Conservation (phyloP, 2,329 filamentous ascomycete species). For the Colletotrichum noveboracense region DNA sequence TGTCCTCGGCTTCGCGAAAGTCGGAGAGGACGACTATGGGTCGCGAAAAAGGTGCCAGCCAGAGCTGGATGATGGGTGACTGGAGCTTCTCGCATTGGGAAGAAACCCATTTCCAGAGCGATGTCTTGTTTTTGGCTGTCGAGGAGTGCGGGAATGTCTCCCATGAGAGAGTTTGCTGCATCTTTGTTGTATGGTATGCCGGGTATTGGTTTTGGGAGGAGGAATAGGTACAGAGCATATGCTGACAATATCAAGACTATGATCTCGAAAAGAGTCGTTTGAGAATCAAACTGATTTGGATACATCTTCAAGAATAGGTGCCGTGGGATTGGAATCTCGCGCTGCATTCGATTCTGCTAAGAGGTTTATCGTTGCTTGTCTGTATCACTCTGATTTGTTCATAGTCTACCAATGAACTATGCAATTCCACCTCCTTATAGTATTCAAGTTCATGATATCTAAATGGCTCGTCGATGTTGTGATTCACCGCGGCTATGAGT, state of each 20-base stretch:
- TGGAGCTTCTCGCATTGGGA: constrained; percentile 29
- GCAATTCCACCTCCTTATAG: background rate
- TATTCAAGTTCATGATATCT: accelerated
- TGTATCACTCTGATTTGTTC: background rate
- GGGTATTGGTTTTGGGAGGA: background rate
- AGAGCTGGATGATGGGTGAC: constrained; percentile 50
- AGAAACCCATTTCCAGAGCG: background rate
- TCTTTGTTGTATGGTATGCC: background rate
- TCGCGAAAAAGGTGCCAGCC: constrained; percentile 44
- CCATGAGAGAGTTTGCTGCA: background rate
- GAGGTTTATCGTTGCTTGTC: background rate
- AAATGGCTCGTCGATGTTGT: background rate
- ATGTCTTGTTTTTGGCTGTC: background rate
- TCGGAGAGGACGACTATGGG: constrained; percentile 50
- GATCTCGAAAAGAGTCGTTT: background rate
- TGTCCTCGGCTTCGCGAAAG: constrained; percentile 37
- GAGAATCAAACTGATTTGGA: background rate
- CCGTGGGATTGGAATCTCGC: accelerated
- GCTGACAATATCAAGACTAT: background rate
- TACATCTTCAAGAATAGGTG: background rate
- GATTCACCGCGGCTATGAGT: background rate
- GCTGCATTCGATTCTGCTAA: background rate
- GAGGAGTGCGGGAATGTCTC: background rate
- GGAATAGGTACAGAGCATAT: background rate
- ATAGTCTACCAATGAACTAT: background rate